These are phyloP conservation scores for Plasmopara halstedii DNA, from an alignment of 352 stramenopile genomes.

Conservation along the genomic window DNA sequence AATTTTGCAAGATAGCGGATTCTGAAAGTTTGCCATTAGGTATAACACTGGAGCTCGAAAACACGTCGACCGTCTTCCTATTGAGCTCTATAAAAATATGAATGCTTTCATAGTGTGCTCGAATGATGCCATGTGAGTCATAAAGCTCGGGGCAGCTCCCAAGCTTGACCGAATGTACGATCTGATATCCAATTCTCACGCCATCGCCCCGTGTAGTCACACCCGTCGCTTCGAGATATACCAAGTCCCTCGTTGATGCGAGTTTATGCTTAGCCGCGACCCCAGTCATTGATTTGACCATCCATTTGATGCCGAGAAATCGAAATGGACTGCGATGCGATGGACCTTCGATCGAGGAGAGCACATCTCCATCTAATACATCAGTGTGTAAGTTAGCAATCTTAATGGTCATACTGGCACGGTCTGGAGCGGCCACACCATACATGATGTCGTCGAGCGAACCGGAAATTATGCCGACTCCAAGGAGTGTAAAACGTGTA, in stretches of 20 bases:
- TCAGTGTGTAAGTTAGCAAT: conserved; percentile 33
- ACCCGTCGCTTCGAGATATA: conserved; percentile 63
- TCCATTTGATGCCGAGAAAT: conserved; percentile 64
- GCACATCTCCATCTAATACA: conserved; percentile 47
- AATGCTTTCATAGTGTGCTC: conserved; percentile 31
- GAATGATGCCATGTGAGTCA: conserved; percentile 26
- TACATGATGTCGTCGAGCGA: conserved; percentile 58
- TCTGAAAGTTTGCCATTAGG: conserved; percentile 24
- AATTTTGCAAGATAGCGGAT: conserved; percentile 22
- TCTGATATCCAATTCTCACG: conserved; percentile 55
- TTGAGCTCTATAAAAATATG: conserved; percentile 32
- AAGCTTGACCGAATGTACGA: conserved; percentile 58
- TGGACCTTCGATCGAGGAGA: conserved; percentile 47
- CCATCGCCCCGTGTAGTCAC: conserved; percentile 39
- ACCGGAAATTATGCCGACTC: conserved; percentile 31
- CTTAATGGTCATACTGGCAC: conserved; percentile 51
- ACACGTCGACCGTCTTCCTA: conserved; percentile 30
- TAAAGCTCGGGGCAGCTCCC: conserved; percentile 25
- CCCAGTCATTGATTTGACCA: conserved; percentile 37
- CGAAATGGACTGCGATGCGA: conserved; percentile 52
- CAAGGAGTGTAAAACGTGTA: conserved; percentile 28
- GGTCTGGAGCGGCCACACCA: conserved; percentile 40
- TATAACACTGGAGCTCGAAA: conserved; percentile 24
- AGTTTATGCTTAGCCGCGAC: conserved; percentile 32
- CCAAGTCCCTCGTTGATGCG: conserved; percentile 38